Conservation (phyloP, 148 eudicot species). For the Hydrangea macrophylla region DNA sequence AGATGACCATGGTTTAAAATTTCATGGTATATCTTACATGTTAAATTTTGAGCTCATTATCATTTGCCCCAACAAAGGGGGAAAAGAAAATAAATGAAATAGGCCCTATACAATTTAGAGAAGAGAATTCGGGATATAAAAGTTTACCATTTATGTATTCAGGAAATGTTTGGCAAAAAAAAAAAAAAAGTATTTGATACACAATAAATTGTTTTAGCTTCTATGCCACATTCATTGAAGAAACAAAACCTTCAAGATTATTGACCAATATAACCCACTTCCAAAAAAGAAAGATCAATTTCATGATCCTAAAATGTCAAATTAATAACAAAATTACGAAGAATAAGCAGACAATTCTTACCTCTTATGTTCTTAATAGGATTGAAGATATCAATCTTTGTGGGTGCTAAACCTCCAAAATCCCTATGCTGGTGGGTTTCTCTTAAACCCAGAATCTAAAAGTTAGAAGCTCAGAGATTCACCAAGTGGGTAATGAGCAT, state of each 20-base stretch:
- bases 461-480: not conserved
- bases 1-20: too few relatives aligned
- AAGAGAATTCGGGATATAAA: not conserved
- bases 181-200: not conserved
- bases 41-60: too few relatives aligned
- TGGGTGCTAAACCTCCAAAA: slow-evolving; percentile 1
- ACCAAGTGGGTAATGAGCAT: slow-evolving; percentile 13
- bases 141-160: not conserved
- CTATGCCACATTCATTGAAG: not conserved
- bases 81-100: too few relatives aligned
- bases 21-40: too few relatives aligned
- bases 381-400: not conserved
- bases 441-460: slow-evolving; percentile 4
- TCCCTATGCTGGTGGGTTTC: slow-evolving; percentile 1
- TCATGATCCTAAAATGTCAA: not conserved
- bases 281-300: not conserved
- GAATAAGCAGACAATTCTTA: not conserved
- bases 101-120: not conserved
- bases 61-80: too few relatives aligned
- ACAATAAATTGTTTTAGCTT: not conserved
- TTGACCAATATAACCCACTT: not conserved
- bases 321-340: not conserved
- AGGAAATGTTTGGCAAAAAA: not conserved
- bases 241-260: slow-evolving; percentile 1
- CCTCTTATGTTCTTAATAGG: not conserved